phyloP scores from a whole-genome alignment of 139 green algal genomes.

The Chlamydomonas schloesseri region DNA sequence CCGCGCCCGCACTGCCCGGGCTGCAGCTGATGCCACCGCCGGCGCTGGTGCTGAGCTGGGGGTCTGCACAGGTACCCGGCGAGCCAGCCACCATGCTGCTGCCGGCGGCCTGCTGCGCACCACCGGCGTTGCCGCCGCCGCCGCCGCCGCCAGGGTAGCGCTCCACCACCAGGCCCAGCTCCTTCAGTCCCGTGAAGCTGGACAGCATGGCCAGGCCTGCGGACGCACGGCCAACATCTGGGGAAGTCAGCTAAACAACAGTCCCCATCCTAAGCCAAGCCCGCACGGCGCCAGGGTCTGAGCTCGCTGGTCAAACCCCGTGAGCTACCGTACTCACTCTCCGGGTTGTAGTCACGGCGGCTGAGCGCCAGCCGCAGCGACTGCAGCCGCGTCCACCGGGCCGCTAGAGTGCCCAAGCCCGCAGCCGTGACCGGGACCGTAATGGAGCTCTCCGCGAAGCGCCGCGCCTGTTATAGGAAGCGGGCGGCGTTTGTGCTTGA shows the following conservation, averaged over 20 bases:
- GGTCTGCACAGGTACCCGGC: no score
- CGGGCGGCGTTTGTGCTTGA: no score
- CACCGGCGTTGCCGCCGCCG: not conserved
- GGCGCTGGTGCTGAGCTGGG: not conserved
- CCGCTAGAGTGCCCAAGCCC: slow-evolving; percentile 6
- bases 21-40: not conserved
- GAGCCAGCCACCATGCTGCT: not conserved
- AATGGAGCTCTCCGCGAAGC: slow-evolving; percentile 42
- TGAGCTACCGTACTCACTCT: no score
- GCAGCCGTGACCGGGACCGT: slow-evolving; percentile 28
- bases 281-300: no score
- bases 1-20: not conserved
- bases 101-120: not conserved
- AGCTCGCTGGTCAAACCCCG: no score
- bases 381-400: slow-evolving; percentile 17
- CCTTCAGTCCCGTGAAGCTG: slow-evolving; percentile 33
- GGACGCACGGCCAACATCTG: no score
- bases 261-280: no score
- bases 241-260: no score
- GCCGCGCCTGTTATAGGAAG: slow-evolving; percentile 25
- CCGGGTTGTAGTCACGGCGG: slow-evolving; percentile 30
- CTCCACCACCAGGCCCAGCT: slow-evolving; percentile 40
- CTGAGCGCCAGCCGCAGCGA: slow-evolving; percentile 33
- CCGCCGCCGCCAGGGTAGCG: not conserved
- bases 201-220: slow-evolving; percentile 8